Base-by-base conservation (phyloP, 108 stramenopile genomes). In the Seminavis robusta region DNA sequence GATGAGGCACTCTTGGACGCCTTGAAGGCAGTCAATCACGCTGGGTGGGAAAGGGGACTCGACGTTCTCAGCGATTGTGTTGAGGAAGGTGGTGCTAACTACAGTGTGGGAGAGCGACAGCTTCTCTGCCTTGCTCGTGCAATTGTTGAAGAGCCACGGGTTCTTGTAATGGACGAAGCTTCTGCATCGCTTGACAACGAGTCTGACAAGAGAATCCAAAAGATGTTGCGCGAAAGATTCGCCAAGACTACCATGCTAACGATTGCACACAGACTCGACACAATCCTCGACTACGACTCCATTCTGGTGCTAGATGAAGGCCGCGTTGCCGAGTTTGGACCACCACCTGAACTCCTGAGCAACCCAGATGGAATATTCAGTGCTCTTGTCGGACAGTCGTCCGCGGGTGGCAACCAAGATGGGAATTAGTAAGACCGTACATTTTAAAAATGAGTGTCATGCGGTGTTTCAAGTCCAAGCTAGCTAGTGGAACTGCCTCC, bases 241-340 rank as follows among this genome's bases (percentile, higher is more conserved):
- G 51, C 61, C 25, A 69, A 67, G 3, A 88, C 81, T 10, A 97
- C 95, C 0, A 56, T 94, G 38, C 59, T 97, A 3, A 93, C 94
- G 10, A 85, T 97, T 37, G 94, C 95, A 8, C 95, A 96, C 47
- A 69, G 95, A n/a, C 60, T 88, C 4, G 74, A 88, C 33, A 97
- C 95, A 10, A 94, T 97, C 49, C 86, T 97, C 83, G 95, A 97
- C 64, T 95, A 89, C 50, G 93, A 96, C 52, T 65, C 73, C 15
- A 64, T 89, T 21, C 48, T 97, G 33, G 94, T 95, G 1, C 78
- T 97, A 83, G 80, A 77, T 24, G 63, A 84, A 29, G 95, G 95
- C 5, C 52, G 49, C 15, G 90, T 88, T 2, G 88, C 75, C 7
- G 94, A 97, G 55, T 85, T 71, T 29, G 96, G 76, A 4, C 46